Conservation (phyloP, 805 yeast genomes). For the Wickerhamiella allomyrinae region DNA sequence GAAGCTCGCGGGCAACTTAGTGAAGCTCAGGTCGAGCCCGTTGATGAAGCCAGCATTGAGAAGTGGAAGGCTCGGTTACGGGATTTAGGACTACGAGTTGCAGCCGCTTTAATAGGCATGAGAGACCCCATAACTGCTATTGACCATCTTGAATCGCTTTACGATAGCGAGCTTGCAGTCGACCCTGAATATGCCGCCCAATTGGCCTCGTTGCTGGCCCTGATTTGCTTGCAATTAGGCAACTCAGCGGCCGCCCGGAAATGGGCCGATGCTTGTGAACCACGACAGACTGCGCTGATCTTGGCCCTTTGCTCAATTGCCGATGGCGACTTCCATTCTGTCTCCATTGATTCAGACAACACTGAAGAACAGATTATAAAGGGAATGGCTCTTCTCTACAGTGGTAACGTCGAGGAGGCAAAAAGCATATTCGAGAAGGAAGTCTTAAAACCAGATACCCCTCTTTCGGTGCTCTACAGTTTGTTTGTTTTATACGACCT, state of each 20-base stretch:
- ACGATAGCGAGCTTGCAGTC: conserved; percentile 5
- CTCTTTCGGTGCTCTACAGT: conserved; percentile 14
- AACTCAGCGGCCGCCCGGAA: conserved; percentile 21
- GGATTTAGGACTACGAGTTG: conserved; percentile 22
- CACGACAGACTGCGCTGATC: conserved; percentile 7
- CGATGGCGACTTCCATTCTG: conserved; percentile 16
- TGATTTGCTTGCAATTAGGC: conserved; percentile 19
- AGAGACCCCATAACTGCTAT: conserved; percentile 23
- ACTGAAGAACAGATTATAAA: conserved; percentile 2
- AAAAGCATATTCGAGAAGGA: conserved; percentile 11
- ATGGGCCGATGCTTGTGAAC: conserved; percentile 13
- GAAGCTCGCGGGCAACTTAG: conserved; percentile 22
- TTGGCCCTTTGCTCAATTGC: conserved; percentile 13
- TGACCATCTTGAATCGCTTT: conserved; percentile 17
- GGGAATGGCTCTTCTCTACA: conserved; percentile 16
- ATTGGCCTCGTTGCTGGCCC: conserved; percentile 13
- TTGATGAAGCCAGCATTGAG: neutral
- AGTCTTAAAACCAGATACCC: conserved; percentile 5
- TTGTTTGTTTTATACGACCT: conserved; percentile 20
- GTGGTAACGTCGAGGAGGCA: conserved; percentile 18
- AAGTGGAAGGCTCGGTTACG: conserved; percentile 17
- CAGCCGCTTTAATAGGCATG: conserved; percentile 23
- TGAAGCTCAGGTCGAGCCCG: conserved; percentile 1
- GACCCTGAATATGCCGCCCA: conserved; percentile 3
- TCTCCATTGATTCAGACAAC: neutral